These are phyloP conservation scores for Cutaneotrichosporon spelunceum DNA, from an alignment of 1,284 basidiomycete species.

Conservation along the genomic window DNA sequence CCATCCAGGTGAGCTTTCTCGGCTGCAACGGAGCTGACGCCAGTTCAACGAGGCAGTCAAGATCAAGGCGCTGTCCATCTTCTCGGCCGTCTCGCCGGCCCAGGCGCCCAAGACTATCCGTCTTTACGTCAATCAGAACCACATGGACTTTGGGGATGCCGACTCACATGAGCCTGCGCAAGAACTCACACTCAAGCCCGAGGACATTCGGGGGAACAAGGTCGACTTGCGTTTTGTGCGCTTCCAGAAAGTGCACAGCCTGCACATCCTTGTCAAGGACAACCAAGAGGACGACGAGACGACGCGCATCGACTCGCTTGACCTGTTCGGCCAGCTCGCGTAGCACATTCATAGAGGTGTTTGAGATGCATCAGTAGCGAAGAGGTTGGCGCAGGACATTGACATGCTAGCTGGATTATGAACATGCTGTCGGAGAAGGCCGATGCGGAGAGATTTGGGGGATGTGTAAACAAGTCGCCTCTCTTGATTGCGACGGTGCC, in stretches of 20 bases:
- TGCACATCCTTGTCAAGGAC: slow-evolving; percentile 72
- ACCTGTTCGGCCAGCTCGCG: slow-evolving; percentile 59
- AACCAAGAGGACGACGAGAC: slow-evolving; percentile 72
- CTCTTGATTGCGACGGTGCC: neutral
- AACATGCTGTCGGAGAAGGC: neutral
- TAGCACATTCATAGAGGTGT: neutral
- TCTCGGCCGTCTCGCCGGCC: slow-evolving; percentile 53
- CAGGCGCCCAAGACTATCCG: slow-evolving; percentile 64
- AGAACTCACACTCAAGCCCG: slow-evolving; percentile 47
- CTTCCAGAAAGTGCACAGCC: slow-evolving; percentile 70
- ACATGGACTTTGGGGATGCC: slow-evolving; percentile 62
- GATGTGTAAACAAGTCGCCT: neutral
- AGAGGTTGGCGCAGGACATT: neutral
- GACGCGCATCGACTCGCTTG: slow-evolving; percentile 72
- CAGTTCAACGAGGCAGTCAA: slow-evolving; percentile 78
- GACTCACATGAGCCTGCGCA: slow-evolving; percentile 48
- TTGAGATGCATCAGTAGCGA: neutral
- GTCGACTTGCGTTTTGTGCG: slow-evolving; percentile 68
- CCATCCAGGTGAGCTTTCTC: slow-evolving; percentile 60
- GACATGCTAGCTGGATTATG: too few species aligned
- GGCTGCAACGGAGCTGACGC: slow-evolving; percentile 8
- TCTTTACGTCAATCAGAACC: slow-evolving; percentile 64
- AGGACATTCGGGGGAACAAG: slow-evolving; percentile 57
- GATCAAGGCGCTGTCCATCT: slow-evolving; percentile 66
- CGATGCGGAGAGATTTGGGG: neutral